Evolutionary conservation across 768 basidiomycete species (phyloP).

Genomic region (Rubroboletus pulcherrimus): DNA sequence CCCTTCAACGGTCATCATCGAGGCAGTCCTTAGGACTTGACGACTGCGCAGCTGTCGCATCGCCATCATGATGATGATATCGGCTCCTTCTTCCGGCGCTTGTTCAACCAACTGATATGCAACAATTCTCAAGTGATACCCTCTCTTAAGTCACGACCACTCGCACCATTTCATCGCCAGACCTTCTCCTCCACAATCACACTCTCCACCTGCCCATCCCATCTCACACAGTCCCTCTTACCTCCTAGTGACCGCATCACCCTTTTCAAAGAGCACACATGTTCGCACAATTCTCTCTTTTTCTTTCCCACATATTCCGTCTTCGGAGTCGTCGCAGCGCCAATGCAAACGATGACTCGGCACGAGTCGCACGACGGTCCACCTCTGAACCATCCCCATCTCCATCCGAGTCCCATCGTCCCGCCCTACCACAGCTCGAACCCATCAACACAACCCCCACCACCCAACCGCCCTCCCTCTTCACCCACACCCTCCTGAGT

Average conservation of each 20-base stretch:
- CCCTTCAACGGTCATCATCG: neutral
- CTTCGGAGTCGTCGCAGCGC: conserved; percentile 8
- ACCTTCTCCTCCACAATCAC: neutral
- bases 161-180: neutral
- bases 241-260: neutral
- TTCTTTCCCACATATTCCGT: conserved; percentile 18
- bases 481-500: neutral
- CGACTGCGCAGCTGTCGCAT: neutral
- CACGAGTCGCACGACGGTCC: too few relatives aligned
- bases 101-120: neutral
- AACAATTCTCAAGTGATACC: conserved; percentile 1
- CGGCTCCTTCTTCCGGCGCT: neutral
- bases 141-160: neutral
- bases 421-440: neutral
- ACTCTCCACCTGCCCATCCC: neutral
- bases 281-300: conserved; percentile 16
- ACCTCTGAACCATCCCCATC: neutral
- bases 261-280: conserved; percentile 2
- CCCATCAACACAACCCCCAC: neutral
- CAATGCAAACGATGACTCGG: neutral
- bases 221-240: neutral
- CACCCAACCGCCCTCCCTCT: neutral
- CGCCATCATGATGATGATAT: neutral
- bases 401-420: neutral
- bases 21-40: neutral